A percentile compares a stretch with the other conserved stretches of the same genome.
Evolutionary conservation across 2,329 filamentous ascomycete genomes (phyloP).

Genomic region (Dactylellina haptotyla): DNA sequence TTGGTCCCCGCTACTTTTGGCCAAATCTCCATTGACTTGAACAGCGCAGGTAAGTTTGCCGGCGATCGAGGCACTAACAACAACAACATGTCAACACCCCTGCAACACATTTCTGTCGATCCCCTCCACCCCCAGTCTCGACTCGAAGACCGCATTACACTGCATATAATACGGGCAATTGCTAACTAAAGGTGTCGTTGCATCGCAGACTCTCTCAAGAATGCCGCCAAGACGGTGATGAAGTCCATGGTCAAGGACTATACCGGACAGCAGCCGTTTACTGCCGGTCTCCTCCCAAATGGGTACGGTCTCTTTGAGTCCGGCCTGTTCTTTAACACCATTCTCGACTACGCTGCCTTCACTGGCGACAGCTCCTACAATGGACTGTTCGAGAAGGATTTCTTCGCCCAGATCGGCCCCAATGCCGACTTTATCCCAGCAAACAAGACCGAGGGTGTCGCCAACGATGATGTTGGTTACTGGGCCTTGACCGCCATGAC

Average conservation of each 20-base stretch:
- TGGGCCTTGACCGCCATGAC: conserved; percentile 76
- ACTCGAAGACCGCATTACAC: too few species aligned
- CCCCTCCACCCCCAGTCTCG: neutral
- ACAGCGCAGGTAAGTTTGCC: conserved; percentile 34
- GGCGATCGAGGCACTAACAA: conserved; percentile 19
- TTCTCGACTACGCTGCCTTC: conserved; percentile 46
- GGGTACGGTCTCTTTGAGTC: conserved; percentile 36
- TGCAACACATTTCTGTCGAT: conserved; percentile 28
- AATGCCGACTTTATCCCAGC: conserved; percentile 25
- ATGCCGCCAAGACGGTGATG: conserved; percentile 27
- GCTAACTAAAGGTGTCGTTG: neutral
- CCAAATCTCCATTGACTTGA: conserved; percentile 27
- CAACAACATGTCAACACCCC: conserved; percentile 1
- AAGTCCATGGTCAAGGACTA: conserved; percentile 34
- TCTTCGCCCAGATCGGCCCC: conserved; percentile 32
- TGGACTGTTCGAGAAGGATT: conserved; percentile 38
- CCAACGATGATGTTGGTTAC: conserved; percentile 78
- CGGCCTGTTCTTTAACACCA: conserved; percentile 42
- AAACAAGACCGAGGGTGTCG: neutral
- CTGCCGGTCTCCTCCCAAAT: conserved; percentile 24
- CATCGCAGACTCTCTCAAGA: conserved; percentile 21
- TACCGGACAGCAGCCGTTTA: conserved; percentile 27
- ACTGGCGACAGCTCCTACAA: conserved; percentile 42
- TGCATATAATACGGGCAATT: too few species aligned
- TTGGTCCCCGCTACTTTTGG: conserved; percentile 12